Evolutionary conservation across 768 basidiomycete species (phyloP).

Genomic region (Tremella fuciformis): DNA sequence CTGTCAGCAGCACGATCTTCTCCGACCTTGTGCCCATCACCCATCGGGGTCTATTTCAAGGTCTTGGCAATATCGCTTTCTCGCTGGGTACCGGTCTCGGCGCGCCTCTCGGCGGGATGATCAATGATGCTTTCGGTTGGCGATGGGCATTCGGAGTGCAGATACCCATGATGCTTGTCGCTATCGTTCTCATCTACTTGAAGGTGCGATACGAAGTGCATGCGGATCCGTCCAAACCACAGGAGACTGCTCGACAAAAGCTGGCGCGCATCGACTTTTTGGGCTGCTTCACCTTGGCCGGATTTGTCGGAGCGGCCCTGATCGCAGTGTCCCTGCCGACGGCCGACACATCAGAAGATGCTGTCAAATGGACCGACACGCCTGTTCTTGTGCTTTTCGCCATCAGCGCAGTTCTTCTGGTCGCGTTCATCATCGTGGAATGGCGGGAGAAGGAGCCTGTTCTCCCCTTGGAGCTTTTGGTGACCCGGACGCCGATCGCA

Average conservation of each 20-base stretch:
- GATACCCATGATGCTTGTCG: constrained; percentile 72
- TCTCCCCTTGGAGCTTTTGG: constrained; percentile 77
- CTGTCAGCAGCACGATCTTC: constrained; percentile 66
- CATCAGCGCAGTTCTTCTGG: constrained; percentile 58
- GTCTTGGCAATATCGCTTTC: constrained; percentile 58
- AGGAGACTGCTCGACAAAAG: constrained; percentile 22
- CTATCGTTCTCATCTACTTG: constrained; percentile 65
- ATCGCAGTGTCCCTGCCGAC: constrained; percentile 42
- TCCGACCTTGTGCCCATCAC: constrained; percentile 87
- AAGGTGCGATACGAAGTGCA: constrained; percentile 70
- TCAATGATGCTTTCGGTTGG: constrained; percentile 82
- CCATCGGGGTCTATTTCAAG: constrained; percentile 85
- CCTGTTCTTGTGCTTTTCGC: constrained; percentile 64
- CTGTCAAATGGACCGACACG: constrained; percentile 67
- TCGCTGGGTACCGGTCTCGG: constrained; percentile 61
- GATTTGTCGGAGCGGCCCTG: constrained; percentile 31
- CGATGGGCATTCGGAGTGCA: constrained; percentile 79
- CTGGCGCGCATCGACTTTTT: constrained; percentile 77
- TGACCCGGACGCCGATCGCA: constrained; percentile 71
- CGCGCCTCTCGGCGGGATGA: constrained; percentile 52
- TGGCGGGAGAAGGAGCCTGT: constrained; percentile 75
- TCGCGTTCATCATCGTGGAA: constrained; percentile 72
- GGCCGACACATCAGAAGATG: constrained; percentile 60
- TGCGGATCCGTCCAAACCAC: constrained; percentile 14
- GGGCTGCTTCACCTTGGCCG: constrained; percentile 76